These are phyloP conservation scores for Paxillus ammoniavirescens DNA, from an alignment of 768 basidiomycete species.

Conservation along the genomic window DNA sequence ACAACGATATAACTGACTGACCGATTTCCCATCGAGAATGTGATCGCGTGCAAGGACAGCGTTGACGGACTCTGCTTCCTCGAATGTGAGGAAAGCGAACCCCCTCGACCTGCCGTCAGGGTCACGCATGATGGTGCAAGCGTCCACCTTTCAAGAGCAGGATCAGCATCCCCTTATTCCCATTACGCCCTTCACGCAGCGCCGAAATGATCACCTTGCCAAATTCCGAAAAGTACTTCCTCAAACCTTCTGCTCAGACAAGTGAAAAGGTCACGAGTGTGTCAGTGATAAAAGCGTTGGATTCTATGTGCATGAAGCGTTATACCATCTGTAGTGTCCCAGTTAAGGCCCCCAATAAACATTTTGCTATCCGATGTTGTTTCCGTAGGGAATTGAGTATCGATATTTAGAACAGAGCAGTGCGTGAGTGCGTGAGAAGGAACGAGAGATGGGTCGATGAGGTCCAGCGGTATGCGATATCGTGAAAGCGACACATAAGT, in stretches of 20 bases:
- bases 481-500: slow-evolving; percentile 32
- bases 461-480: slow-evolving; percentile 38
- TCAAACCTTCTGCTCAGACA: slow-evolving; percentile 51
- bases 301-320: slow-evolving; percentile 26
- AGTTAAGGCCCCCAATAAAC: slow-evolving; percentile 88
- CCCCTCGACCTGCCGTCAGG: slow-evolving; percentile 71
- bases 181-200: background rate
- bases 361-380: slow-evolving; percentile 63
- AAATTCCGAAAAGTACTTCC: slow-evolving; percentile 76
- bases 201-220: slow-evolving; percentile 53
- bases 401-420: slow-evolving; percentile 28
- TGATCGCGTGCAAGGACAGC: slow-evolving; percentile 68
- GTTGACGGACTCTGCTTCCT: slow-evolving; percentile 60
- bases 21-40: slow-evolving; percentile 75
- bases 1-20: slow-evolving; percentile 30
- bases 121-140: slow-evolving; percentile 86
- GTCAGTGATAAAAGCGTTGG: slow-evolving; percentile 25
- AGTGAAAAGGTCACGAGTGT: slow-evolving; percentile 14
- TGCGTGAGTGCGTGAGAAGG: slow-evolving; percentile 18
- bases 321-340: slow-evolving; percentile 90
- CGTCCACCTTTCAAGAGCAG: slow-evolving; percentile 53
- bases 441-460: slow-evolving; percentile 27
- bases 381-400: slow-evolving; percentile 29
- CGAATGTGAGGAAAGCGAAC: slow-evolving; percentile 84
- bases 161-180: slow-evolving; percentile 10